These are phyloP conservation scores for Pythium guiyangense DNA, from an alignment of 352 stramenopile species.

Conservation along the genomic window DNA sequence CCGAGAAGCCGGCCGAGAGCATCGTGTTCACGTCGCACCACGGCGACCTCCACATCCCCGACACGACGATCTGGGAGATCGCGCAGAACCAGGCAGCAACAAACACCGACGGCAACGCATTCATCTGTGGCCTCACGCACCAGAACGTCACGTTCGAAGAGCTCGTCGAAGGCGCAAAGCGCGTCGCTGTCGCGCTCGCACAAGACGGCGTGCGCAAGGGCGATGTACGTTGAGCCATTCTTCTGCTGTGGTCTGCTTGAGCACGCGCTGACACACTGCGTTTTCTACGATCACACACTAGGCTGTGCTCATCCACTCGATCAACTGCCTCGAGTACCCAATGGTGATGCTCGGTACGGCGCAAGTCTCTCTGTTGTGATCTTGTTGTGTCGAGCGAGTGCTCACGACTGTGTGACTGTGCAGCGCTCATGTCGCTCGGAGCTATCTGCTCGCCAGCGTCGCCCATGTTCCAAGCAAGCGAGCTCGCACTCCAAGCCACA, in stretches of 20 bases:
- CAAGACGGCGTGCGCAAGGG: slow-evolving; percentile 32
- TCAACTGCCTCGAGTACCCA: slow-evolving; percentile 71
- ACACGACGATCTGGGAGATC: slow-evolving; percentile 36
- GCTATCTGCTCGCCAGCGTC: slow-evolving; percentile 51
- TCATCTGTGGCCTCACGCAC: slow-evolving; percentile 41
- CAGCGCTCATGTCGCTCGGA: slow-evolving; percentile 43
- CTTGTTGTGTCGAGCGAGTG: not conserved
- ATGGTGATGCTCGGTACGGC: slow-evolving; percentile 46
- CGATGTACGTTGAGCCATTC: slow-evolving; percentile 23
- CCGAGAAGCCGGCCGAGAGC: slow-evolving; percentile 12
- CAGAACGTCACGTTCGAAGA: slow-evolving; percentile 28
- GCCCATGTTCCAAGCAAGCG: slow-evolving; percentile 42
- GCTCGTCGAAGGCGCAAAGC: slow-evolving; percentile 17
- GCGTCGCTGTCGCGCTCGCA: slow-evolving; percentile 27
- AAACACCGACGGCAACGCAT: slow-evolving; percentile 20
- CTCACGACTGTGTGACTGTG: not conserved
- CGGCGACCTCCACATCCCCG: slow-evolving; percentile 35
- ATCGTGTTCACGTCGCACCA: slow-evolving; percentile 60
- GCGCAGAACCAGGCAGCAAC: slow-evolving; percentile 22
- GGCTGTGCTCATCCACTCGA: slow-evolving; percentile 53
- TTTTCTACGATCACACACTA: slow-evolving; percentile 11
- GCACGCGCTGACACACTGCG: no score
- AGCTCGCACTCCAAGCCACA: slow-evolving; percentile 47
- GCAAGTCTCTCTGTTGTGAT: no score
- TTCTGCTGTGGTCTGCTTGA: no score